phyloP scores from a whole-genome alignment of 306 rosid species.

The Amphicarpaea edgeworthii region DNA sequence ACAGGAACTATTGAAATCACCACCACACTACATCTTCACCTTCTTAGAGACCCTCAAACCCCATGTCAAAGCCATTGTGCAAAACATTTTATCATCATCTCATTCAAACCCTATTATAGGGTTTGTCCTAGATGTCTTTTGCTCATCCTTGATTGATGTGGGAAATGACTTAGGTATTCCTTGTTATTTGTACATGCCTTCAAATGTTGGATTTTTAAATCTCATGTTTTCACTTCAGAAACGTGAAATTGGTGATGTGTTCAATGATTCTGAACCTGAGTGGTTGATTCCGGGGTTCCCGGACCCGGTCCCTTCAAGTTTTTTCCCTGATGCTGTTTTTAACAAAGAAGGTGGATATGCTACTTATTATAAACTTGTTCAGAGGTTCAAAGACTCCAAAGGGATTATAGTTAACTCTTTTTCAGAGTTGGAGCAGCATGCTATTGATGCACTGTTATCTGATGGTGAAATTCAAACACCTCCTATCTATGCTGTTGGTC shows the following conservation, averaged over 20 bases:
- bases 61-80: slow-evolving; percentile 42
- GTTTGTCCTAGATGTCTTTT: slow-evolving; percentile 65
- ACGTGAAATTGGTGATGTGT: slow-evolving; percentile 43
- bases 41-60: slow-evolving; percentile 51
- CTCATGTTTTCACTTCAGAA: slow-evolving; percentile 48
- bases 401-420: slow-evolving; percentile 70
- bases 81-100: slow-evolving; percentile 48
- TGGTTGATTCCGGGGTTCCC: slow-evolving; percentile 53
- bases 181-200: slow-evolving; percentile 56
- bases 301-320: slow-evolving; percentile 50
- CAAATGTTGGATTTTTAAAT: slow-evolving; percentile 53
- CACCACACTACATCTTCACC: slow-evolving; percentile 26
- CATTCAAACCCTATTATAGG: slow-evolving; percentile 43
- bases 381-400: slow-evolving; percentile 53
- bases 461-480: slow-evolving; percentile 47
- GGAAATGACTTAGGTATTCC: slow-evolving; percentile 60
- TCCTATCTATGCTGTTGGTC: slow-evolving; percentile 69
- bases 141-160: slow-evolving; percentile 57
- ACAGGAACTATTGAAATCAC: slow-evolving; percentile 39
- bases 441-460: slow-evolving; percentile 46
- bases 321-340: slow-evolving; percentile 52
- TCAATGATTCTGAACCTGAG: slow-evolving; percentile 48
- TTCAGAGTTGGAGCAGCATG: slow-evolving; percentile 54
- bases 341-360: slow-evolving; percentile 59
- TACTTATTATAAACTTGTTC: slow-evolving; percentile 48